Conservation (phyloP, 2,329 filamentous ascomycete genomes). For the Aureobasidium sp. region DNA sequence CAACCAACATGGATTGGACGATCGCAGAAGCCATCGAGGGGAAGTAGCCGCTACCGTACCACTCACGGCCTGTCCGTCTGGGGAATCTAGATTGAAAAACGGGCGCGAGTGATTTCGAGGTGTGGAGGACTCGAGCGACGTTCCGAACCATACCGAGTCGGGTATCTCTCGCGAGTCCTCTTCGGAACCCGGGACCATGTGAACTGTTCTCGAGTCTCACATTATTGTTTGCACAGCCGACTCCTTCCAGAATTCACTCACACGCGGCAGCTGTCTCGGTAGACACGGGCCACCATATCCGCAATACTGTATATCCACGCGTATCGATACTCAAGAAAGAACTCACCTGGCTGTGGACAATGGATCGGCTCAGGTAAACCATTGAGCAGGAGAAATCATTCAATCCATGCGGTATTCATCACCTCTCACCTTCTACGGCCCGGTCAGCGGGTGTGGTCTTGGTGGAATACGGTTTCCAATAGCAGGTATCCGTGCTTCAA, state of each 20-base stretch:
- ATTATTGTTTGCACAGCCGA: conserved; percentile 7
- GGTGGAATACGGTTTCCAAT: too few relatives aligned
- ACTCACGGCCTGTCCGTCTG: not conserved
- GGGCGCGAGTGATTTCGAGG: not conserved
- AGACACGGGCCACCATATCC: not conserved
- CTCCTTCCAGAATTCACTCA: not conserved
- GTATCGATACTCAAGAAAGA: too few relatives aligned
- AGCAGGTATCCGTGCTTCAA: too few relatives aligned
- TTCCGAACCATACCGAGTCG: conserved; percentile 12
- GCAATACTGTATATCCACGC: too few relatives aligned
- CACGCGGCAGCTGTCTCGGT: conserved; percentile 7
- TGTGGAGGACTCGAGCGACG: not conserved
- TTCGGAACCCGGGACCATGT: conserved; percentile 3
- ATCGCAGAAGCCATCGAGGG: not conserved
- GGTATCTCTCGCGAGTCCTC: not conserved
- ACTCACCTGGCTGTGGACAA: too few relatives aligned
- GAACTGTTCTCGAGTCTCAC: conserved; percentile 7
- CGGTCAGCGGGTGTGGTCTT: too few relatives aligned
- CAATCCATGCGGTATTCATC: too few relatives aligned
- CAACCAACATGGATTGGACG: not conserved
- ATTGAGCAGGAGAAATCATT: too few relatives aligned
- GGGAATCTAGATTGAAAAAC: conserved; percentile 10
- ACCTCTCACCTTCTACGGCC: too few relatives aligned
- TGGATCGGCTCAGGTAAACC: too few relatives aligned
- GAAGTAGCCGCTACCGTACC: not conserved